A percentile compares a stretch with the other conserved stretches of the same genome.
These are phyloP conservation scores for Mucor racemosus DNA, from an alignment of 371 early-diverging fungal genomes.

Conservation along the genomic window DNA sequence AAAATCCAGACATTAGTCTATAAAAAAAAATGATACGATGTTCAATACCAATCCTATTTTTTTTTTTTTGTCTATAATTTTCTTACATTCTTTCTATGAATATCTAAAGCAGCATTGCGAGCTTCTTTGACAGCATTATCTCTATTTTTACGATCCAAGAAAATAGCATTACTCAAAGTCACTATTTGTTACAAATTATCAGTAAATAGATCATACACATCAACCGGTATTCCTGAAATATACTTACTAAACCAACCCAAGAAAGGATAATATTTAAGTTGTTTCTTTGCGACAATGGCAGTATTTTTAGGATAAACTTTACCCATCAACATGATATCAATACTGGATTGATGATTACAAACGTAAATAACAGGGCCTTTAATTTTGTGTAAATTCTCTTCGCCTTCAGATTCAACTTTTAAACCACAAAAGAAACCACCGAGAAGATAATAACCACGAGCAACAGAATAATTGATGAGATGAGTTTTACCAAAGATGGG, in stretches of 20 bases:
- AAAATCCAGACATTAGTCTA: constrained; percentile 85
- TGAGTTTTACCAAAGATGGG: constrained; percentile 52
- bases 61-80: background rate
- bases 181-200: constrained; percentile 45
- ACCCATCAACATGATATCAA: constrained; percentile 81
- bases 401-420: constrained; percentile 62
- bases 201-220: constrained; percentile 8
- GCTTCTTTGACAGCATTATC: constrained; percentile 81
- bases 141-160: constrained; percentile 88
- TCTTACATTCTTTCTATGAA: constrained; percentile 77
- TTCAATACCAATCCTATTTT: background rate
- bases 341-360: constrained; percentile 87
- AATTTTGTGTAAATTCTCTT: constrained; percentile 55
- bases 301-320: constrained; percentile 74
- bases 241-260: constrained; percentile 87
- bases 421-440: constrained; percentile 61
- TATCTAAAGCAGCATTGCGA: constrained; percentile 71
- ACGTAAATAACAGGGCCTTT: constrained; percentile 71
- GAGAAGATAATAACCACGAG: constrained; percentile 56
- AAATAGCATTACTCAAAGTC: constrained; percentile 79
- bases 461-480: constrained; percentile 67
- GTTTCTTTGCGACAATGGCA: constrained; percentile 83
- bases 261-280: constrained; percentile 82
- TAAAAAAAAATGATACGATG: background rate
- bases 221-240: background rate